Evolutionary conservation across 345 rosid species (phyloP).

Genomic region (Crucihimalaya himalaica): DNA sequence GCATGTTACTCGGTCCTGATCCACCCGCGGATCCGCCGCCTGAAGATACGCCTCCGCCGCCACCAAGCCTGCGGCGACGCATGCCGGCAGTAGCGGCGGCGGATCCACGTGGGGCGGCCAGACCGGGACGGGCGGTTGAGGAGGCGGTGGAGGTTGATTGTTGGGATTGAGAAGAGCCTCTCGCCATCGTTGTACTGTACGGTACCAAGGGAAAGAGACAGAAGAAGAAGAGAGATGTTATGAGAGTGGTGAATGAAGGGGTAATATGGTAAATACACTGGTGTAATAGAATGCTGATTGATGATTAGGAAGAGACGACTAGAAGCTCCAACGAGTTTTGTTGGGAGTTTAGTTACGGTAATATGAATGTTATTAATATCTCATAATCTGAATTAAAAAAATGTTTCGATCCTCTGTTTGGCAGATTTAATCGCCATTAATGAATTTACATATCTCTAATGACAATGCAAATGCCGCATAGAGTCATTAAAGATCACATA

Average conservation of each 20-base stretch:
- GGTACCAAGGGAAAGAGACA: not conserved
- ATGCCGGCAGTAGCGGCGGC: slow-evolving; percentile 90
- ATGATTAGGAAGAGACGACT: no score
- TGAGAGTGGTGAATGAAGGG: not conserved
- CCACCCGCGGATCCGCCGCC: slow-evolving; percentile 41
- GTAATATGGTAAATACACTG: slow-evolving; percentile 21
- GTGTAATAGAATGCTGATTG: no score
- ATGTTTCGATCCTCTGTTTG: no score
- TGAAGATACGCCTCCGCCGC: slow-evolving; percentile 40
- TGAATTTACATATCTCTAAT: no score
- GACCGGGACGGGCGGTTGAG: slow-evolving; percentile 64
- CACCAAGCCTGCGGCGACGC: slow-evolving; percentile 80
- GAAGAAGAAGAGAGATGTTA: not conserved
- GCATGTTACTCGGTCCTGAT: slow-evolving; percentile 70
- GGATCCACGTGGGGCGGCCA: slow-evolving; percentile 82
- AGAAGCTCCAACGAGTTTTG: no score
- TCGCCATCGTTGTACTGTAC: slow-evolving; percentile 56
- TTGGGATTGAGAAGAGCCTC: slow-evolving; percentile 87
- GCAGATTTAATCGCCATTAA: no score
- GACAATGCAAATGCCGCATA: no score
- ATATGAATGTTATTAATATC: no score
- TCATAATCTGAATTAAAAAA: no score
- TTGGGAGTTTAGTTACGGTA: no score
- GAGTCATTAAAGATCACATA: no score
- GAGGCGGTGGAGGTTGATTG: slow-evolving; percentile 55